Evolutionary conservation across 768 basidiomycete species (phyloP).

Genomic region (Xanthoconium purpureum): DNA sequence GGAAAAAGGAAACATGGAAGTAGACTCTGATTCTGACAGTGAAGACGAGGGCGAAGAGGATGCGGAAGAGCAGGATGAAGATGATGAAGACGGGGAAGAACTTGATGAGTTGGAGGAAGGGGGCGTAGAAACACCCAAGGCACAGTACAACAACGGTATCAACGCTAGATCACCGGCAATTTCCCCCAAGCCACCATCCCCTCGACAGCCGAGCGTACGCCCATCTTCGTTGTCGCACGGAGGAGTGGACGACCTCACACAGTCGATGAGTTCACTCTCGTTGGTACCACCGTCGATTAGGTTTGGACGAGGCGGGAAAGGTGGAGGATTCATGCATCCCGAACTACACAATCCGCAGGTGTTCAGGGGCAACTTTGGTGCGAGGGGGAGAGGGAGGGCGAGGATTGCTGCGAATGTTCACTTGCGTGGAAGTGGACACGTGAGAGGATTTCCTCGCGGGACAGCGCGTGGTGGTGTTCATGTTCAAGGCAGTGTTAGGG

Average conservation of each 20-base stretch:
- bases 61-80: not conserved
- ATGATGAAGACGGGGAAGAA: constrained; percentile 17
- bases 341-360: constrained; percentile 34
- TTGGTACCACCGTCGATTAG: constrained; percentile 68
- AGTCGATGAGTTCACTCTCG: constrained; percentile 45
- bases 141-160: constrained; percentile 15
- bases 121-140: constrained; percentile 29
- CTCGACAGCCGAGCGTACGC: constrained; percentile 19
- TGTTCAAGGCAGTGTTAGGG: constrained; percentile 4
- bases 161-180: constrained; percentile 19
- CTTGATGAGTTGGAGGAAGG: constrained; percentile 17
- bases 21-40: constrained; percentile 18
- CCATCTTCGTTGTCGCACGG: constrained; percentile 17
- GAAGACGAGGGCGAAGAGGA: constrained; percentile 8
- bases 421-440: constrained; percentile 7
- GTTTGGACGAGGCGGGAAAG: constrained; percentile 70
- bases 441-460: constrained; percentile 18
- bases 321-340: constrained; percentile 46
- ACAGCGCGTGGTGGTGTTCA: constrained; percentile 3
- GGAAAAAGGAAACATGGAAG: constrained; percentile 22
- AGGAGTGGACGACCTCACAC: constrained; percentile 47
- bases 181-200: constrained; percentile 18
- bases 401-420: constrained; percentile 26
- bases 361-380: constrained; percentile 24
- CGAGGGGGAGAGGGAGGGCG: constrained; percentile 31